These are phyloP conservation scores for Pezizomycotina sp. DNA, from an alignment of 2,329 filamentous ascomycete genomes.

Conservation along the genomic window DNA sequence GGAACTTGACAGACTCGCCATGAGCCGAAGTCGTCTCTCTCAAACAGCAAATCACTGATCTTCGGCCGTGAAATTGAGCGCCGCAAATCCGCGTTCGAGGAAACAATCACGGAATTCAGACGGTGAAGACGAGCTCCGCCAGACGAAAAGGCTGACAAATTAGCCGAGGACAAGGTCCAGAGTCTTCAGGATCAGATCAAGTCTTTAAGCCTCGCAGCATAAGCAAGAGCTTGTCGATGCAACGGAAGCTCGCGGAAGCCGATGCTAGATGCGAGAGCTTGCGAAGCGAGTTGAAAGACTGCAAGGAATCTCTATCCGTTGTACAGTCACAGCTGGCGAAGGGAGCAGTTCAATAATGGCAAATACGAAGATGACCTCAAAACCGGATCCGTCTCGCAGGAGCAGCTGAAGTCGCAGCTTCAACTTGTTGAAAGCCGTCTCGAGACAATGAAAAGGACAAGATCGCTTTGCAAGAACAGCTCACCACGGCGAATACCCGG, in stretches of 20 bases:
- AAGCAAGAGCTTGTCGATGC: constrained; percentile 49
- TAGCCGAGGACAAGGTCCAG: constrained; percentile 60
- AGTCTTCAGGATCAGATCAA: constrained; percentile 43
- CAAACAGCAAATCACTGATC: constrained; percentile 54
- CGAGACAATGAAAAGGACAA: constrained; percentile 43
- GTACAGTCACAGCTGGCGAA: constrained; percentile 17
- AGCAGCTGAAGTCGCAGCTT: constrained; percentile 41
- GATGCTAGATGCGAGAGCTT: constrained; percentile 10
- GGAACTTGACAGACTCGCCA: constrained; percentile 48
- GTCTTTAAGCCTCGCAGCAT: constrained; percentile 33
- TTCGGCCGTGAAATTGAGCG: constrained; percentile 53
- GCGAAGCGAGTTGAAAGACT: constrained; percentile 17
- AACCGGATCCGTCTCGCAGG: constrained; percentile 31
- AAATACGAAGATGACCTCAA: constrained; percentile 23
- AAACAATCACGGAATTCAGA: constrained; percentile 49
- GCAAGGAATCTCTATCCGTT: constrained; percentile 14
- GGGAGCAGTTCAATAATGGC: constrained; percentile 19
- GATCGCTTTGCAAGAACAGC: constrained; percentile 45
- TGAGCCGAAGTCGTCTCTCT: constrained; percentile 32
- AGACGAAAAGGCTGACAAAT: constrained; percentile 47
- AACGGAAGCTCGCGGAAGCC: constrained; percentile 30
- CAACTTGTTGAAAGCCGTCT: constrained; percentile 44
- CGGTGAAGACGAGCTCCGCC: constrained; percentile 54
- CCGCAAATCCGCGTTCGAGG: constrained; percentile 48
- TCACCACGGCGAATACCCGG: constrained; percentile 43